Conservation (phyloP, 768 basidiomycete genomes). For the Fomitopsis pulvina region DNA sequence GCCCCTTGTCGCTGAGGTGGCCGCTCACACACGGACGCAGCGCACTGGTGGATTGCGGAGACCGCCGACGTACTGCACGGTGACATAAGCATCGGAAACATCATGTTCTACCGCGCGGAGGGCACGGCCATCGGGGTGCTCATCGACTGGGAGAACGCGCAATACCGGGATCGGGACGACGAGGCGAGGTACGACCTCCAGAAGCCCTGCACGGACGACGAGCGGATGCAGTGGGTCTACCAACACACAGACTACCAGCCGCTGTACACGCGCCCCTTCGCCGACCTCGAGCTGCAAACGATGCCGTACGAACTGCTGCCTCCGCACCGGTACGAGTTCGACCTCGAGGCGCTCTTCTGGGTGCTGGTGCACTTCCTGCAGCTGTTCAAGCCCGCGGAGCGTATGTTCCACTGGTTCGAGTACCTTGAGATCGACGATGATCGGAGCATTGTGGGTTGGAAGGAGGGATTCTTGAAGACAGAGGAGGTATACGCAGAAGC, state of each 20-base stretch:
- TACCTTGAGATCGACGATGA: not conserved
- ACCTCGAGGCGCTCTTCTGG: slow-evolving; percentile 9
- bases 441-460: not conserved
- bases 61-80: slow-evolving; percentile 22
- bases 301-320: not conserved
- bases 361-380: slow-evolving; percentile 2
- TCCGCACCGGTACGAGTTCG: slow-evolving; percentile 4
- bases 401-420: not conserved
- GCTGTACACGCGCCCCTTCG: slow-evolving; percentile 25
- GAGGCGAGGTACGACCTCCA: not conserved
- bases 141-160: slow-evolving; percentile 24
- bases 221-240: not conserved
- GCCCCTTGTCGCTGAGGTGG: too few relatives aligned
- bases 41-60: slow-evolving; percentile 20
- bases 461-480: not conserved
- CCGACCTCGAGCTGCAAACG: slow-evolving; percentile 22
- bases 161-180: not conserved
- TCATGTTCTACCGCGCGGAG: slow-evolving; percentile 21
- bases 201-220: not conserved
- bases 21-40: slow-evolving; percentile 8
- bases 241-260: slow-evolving; percentile 1
- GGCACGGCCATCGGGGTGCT: slow-evolving; percentile 18
- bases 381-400: not conserved
- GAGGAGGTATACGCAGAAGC: not conserved
- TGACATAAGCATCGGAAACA: slow-evolving; percentile 26